Percentiles rank a stretch among this genome's conserved stretches.
Conservation (phyloP, 2,329 filamentous ascomycete genomes). For the Penicillium sp. region DNA sequence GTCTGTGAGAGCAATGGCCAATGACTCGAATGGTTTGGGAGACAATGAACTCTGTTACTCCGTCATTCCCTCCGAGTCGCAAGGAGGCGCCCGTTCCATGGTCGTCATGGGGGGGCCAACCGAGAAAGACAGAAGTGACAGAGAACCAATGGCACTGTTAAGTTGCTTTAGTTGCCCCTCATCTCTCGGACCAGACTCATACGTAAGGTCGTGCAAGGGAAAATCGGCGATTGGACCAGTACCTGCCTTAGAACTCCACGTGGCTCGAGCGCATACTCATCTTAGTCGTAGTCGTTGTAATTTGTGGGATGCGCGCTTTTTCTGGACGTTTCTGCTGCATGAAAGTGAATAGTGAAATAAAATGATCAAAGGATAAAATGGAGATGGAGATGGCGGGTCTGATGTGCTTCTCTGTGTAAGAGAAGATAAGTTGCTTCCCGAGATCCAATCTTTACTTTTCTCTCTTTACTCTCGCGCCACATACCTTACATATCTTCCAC, state of each 20-base stretch:
- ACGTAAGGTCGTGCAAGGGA: background rate
- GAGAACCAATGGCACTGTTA: background rate
- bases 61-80: background rate
- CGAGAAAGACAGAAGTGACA: constrained; percentile 2
- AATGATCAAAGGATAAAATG: too few relatives aligned
- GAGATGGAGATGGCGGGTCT: background rate
- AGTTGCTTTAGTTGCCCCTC: background rate
- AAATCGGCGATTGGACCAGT: constrained; percentile 22
- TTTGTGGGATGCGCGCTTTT: constrained; percentile 1
- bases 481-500: background rate
- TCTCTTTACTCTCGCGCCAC: constrained; percentile 2
- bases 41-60: constrained; percentile 1
- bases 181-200: background rate
- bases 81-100: constrained; percentile 10
- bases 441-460: background rate
- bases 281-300: background rate
- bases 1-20: constrained; percentile 18
- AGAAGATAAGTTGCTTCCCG: background rate
- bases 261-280: constrained; percentile 15
- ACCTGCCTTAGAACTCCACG: constrained; percentile 24
- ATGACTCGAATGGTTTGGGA: constrained; percentile 8
- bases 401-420: background rate
- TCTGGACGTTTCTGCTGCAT: constrained; percentile 14
- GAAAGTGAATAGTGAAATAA: background rate
- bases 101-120: constrained; percentile 9